Percentiles rank a stretch among this genome's conserved stretches.
These are phyloP conservation scores for Canariomyces notabilis DNA, from an alignment of 2,329 filamentous ascomycete species.

Conservation along the genomic window DNA sequence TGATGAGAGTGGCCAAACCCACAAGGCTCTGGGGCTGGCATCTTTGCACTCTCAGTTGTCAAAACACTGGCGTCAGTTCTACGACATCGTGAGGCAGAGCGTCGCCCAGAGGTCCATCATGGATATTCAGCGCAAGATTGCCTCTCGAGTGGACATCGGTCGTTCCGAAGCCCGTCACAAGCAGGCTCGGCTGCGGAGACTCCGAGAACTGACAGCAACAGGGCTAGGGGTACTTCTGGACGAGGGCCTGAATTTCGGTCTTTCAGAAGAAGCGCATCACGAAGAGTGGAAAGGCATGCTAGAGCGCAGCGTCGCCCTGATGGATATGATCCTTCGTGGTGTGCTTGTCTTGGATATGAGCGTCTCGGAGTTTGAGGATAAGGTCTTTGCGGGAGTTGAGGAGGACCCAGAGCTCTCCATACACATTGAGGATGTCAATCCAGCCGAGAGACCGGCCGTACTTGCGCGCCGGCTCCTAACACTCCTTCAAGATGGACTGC, in stretches of 20 bases:
- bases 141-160: conserved; percentile 73
- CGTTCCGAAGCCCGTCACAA: conserved; percentile 72
- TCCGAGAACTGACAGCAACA: conserved; percentile 77
- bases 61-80: conserved; percentile 64
- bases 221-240: conserved; percentile 83
- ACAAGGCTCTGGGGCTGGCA: conserved; percentile 12
- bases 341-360: conserved; percentile 59
- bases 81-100: conserved; percentile 70
- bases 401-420: conserved; percentile 55
- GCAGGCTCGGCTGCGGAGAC: conserved; percentile 62
- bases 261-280: conserved; percentile 39
- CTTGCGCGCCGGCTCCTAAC: conserved; percentile 62
- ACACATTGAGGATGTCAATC: conserved; percentile 43
- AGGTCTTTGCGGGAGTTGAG: conserved; percentile 55
- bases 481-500: conserved; percentile 65
- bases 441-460: conserved; percentile 48
- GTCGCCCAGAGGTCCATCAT: conserved; percentile 66
- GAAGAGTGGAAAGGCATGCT: conserved; percentile 66
- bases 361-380: conserved; percentile 61
- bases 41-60: conserved; percentile 33
- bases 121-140: conserved; percentile 65
- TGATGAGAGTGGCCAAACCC: background rate
- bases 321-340: conserved; percentile 77
- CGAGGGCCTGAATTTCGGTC: conserved; percentile 68
- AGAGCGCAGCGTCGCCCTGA: conserved; percentile 73